phyloP scores from a whole-genome alignment of 306 rosid species.

The Casuarina cunninghamiana region DNA sequence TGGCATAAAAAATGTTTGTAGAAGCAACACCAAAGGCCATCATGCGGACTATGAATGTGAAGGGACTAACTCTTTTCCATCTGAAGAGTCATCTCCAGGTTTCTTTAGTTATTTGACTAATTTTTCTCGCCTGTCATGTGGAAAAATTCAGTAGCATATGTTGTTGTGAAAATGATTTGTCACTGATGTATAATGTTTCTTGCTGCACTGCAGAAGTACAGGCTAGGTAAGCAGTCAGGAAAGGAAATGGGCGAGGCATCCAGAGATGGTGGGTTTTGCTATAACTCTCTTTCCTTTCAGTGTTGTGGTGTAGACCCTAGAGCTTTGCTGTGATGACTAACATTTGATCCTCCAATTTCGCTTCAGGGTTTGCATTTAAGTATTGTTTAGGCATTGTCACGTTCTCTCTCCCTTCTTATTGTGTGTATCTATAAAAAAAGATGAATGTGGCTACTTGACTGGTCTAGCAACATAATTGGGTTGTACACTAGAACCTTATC shows the following conservation, averaged over 20 bases:
- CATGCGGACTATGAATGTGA: constrained; percentile 99
- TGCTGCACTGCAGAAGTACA: constrained; percentile 76
- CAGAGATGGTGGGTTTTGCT: constrained; percentile 74
- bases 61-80: constrained; percentile 96
- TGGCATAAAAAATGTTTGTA: constrained; percentile 48
- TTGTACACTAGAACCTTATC: constrained; percentile 7
- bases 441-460: constrained; percentile 8
- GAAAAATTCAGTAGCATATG: constrained; percentile 10
- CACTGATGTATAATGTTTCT: constrained; percentile 14
- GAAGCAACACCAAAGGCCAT: constrained; percentile 99
- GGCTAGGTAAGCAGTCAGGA: constrained; percentile 97
- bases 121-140: neutral
- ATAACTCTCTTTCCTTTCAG: constrained; percentile 25
- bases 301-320: constrained; percentile 24
- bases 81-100: constrained; percentile 99
- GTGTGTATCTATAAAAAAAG: neutral
- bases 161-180: constrained; percentile 20
- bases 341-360: neutral
- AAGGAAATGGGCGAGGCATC: constrained; percentile 85
- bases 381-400: constrained; percentile 4
- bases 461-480: constrained; percentile 6
- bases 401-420: neutral
- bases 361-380: neutral
- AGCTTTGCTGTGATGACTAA: constrained; percentile 9
- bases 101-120: constrained; percentile 19